Evolutionary conservation across 2,329 filamentous ascomycete species (phyloP), one percentile per base, ranked within the genome.

Genomic region (Sporothrix inflata): DNA sequence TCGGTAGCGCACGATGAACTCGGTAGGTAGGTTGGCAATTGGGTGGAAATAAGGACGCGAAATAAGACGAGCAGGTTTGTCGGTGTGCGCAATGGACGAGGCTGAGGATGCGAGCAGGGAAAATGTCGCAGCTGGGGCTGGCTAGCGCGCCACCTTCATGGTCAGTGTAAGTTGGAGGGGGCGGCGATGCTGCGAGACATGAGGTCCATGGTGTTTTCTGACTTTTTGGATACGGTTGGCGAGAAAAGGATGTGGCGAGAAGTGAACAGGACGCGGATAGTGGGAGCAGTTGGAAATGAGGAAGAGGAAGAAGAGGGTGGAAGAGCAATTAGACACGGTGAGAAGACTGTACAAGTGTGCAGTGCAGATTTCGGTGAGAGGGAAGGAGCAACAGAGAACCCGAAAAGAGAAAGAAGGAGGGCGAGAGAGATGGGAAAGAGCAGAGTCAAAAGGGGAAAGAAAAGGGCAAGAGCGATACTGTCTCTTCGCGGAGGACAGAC

Each of bases 21-120:
- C 8, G 16, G 40, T 61, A 38, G 16, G 55, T 40, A 19, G 16
- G 16, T n/a, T n/a, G 60, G n/a, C 19, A 63, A 6, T 14, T 45
- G 21, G 19, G 30, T n/a, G 19, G 19, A 19, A 42, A 61, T 42
- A 42, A 21, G 19, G 19, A 42, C 30, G 55, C 21, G 60, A 27
- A 65, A 45, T 45, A 11, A 27, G 7, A 2, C 30, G 30, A 34
- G 30, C 42, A 8, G 9, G 40, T 11, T 4, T 27, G 21, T 65
- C 21, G 42, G 40, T 65, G 40, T 61, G 57, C 34, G 14, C 12
- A 30, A n/a, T n/a, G 21, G 61, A 65, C 61, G 40, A 65, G 61
- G 61, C 40, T 65, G 61, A 47, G 42, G 61, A 47, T 65, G 19
- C 19, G 12, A 65, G 24, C 16, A 47, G 21, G 21, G 21, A 45